Evolutionary conservation across 306 rosid genomes (phyloP).

Genomic region (Malus sylvestris): DNA sequence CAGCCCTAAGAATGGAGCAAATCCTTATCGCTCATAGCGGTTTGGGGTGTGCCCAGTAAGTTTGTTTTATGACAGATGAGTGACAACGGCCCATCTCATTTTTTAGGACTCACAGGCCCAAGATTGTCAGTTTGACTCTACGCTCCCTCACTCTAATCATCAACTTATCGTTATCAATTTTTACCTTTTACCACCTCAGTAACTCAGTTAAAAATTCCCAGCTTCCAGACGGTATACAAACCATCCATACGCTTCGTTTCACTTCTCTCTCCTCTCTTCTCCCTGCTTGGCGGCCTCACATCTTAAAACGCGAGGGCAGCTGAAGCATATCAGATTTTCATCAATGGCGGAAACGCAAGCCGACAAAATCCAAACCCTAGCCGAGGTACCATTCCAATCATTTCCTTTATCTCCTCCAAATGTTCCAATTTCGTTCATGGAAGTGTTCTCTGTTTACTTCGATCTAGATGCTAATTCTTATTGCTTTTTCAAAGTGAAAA

Average conservation of each 20-base stretch:
- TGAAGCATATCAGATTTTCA: constrained; percentile 13
- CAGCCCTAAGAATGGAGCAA: too few species aligned
- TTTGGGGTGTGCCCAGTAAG: too few species aligned
- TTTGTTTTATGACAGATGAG: too few species aligned
- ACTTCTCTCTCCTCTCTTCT: background rate
- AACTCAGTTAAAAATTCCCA: background rate
- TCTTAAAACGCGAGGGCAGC: background rate
- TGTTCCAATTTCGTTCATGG: background rate
- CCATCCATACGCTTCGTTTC: background rate
- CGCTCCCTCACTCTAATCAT: background rate
- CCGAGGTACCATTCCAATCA: constrained; percentile 43
- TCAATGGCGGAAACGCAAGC: constrained; percentile 68
- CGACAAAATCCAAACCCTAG: constrained; percentile 43
- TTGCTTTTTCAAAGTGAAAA: background rate
- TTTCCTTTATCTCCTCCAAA: background rate
- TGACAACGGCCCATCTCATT: background rate
- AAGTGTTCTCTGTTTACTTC: background rate
- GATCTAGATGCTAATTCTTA: background rate
- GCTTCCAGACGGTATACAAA: background rate
- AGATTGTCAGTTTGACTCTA: background rate
- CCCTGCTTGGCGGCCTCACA: constrained; percentile 14
- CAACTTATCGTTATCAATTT: background rate
- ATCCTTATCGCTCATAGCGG: too few species aligned
- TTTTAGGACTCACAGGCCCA: background rate
- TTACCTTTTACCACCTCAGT: background rate